These are phyloP conservation scores for Saccharum officinarum DNA, from an alignment of 176 grass and related monocot species.

Conservation along the genomic window DNA sequence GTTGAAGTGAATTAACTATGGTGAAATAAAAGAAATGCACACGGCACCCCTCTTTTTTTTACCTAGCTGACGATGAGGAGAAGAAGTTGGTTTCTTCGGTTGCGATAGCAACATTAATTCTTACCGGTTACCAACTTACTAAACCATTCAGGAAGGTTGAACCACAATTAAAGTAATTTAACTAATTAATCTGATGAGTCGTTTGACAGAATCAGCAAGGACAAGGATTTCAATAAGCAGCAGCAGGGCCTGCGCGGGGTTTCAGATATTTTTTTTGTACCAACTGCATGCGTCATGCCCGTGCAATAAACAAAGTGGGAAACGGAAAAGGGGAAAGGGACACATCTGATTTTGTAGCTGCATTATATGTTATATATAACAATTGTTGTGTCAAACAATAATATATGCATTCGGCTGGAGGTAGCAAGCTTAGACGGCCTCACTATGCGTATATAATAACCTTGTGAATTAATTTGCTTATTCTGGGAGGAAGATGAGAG, in stretches of 20 bases:
- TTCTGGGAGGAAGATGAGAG: too few relatives aligned
- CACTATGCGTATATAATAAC: neutral
- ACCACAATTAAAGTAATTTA: neutral
- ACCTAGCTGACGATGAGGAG: too few relatives aligned
- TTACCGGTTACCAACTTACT: too few relatives aligned
- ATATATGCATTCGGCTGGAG: neutral
- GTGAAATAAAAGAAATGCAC: too few relatives aligned
- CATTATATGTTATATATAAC: neutral
- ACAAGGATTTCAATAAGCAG: neutral
- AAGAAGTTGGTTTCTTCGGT: neutral
- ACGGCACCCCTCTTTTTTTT: too few relatives aligned
- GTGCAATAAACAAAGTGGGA: neutral
- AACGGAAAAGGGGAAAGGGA: neutral
- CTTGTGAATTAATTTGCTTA: too few relatives aligned
- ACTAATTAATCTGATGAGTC: too few relatives aligned
- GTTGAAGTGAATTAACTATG: too few relatives aligned
- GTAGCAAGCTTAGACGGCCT: neutral
- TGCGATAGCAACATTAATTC: too few relatives aligned
- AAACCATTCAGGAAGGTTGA: neutral
- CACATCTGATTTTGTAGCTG: neutral
- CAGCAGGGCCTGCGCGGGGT: neutral
- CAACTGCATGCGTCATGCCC: neutral
- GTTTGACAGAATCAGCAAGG: constrained; percentile 12
- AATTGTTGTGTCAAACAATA: neutral
- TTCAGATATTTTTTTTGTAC: neutral